Percentiles rank a stretch among this genome's conserved stretches.
phyloP scores from a whole-genome alignment of 257 asterid genomes.

The Craterostigma plantagineum region DNA sequence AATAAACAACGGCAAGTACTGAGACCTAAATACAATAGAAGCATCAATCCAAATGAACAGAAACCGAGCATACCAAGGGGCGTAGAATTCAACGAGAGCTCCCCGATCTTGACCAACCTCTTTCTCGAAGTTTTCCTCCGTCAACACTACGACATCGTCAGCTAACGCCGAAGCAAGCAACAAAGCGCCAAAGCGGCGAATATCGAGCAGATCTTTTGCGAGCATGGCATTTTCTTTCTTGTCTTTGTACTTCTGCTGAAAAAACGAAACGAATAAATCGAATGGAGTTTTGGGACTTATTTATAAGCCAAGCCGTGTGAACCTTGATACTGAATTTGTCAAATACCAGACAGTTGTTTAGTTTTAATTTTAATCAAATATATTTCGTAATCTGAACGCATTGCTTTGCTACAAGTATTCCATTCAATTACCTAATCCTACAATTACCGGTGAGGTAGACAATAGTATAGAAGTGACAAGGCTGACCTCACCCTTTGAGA shows the following conservation, averaged over 20 bases:
- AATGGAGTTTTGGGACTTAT: no score
- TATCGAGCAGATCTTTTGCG: constrained; percentile 32
- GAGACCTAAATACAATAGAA: background rate
- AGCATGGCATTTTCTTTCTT: constrained; percentile 44
- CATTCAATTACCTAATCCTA: no score
- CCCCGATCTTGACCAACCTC: constrained; percentile 87
- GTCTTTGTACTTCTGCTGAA: no score
- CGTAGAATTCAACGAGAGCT: constrained; percentile 82
- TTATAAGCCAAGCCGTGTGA: no score
- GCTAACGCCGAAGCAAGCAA: constrained; percentile 30
- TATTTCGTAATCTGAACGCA: no score
- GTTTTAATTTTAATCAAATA: no score
- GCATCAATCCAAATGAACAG: background rate
- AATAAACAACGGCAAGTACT: background rate
- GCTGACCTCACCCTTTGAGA: no score
- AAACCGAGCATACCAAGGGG: constrained; percentile 48
- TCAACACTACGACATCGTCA: constrained; percentile 64
- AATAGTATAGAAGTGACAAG: no score
- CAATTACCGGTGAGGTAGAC: no score
- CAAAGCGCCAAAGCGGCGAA: constrained; percentile 21
- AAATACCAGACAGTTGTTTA: no score
- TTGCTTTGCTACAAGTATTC: background rate
- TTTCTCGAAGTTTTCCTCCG: constrained; percentile 65
- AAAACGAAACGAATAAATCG: no score
- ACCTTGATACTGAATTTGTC: no score